Evolutionary conservation across 1,284 basidiomycete genomes (phyloP).

Genomic region (Irpex sp.): DNA sequence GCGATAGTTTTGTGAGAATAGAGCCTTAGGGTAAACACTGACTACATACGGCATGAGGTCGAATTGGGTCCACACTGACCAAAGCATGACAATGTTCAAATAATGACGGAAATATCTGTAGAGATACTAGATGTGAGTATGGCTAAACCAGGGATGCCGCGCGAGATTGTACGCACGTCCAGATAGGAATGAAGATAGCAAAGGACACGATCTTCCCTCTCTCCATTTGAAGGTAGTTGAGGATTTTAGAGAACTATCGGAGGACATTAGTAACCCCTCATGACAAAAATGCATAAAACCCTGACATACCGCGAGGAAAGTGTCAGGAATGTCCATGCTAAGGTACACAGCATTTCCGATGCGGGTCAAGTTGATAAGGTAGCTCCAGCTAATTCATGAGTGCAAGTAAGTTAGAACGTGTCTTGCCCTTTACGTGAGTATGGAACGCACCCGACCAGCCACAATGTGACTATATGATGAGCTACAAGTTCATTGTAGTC

Average conservation of each 20-base stretch:
- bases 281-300: neutral
- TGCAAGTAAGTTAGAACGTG: no score
- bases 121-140: neutral
- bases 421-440: neutral
- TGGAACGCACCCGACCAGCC: constrained; percentile 74
- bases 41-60: constrained; percentile 71
- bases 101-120: constrained; percentile 93
- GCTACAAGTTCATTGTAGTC: constrained; percentile 85
- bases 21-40: neutral
- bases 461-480: constrained; percentile 92
- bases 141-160: neutral
- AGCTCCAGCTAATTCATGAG: constrained; percentile 69
- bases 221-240: constrained; percentile 80
- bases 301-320: constrained; percentile 73
- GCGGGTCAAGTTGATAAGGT: constrained; percentile 74
- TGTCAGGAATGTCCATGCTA: constrained; percentile 96
- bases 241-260: constrained; percentile 70
- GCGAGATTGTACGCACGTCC: constrained; percentile 61
- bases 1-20: neutral
- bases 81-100: constrained; percentile 83
- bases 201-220: constrained; percentile 64
- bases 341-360: constrained; percentile 93
- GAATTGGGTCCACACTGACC: constrained; percentile 82
- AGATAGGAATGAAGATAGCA: constrained; percentile 63
- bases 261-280: neutral